Evolutionary conservation across 1,139 yeast genomes (phyloP).

Genomic region (Geotrichum citri-aurantii): DNA sequence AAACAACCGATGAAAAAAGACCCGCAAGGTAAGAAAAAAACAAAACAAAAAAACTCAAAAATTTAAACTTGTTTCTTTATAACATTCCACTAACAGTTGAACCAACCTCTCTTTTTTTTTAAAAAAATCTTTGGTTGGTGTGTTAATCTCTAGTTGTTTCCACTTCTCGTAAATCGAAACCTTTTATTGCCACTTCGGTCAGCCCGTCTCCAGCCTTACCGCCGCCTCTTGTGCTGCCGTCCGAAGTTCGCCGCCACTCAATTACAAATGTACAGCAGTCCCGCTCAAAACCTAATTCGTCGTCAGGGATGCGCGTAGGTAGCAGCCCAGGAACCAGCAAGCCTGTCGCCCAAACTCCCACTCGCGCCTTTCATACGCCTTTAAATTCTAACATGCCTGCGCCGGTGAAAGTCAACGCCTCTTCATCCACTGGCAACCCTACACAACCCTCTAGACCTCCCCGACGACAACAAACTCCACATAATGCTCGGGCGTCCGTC

Average conservation of each 20-base stretch:
- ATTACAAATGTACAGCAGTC: constrained; percentile 22
- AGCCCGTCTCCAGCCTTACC: constrained; percentile 15
- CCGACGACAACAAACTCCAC: constrained; percentile 8
- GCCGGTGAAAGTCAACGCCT: constrained; percentile 4
- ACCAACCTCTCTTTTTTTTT: neutral
- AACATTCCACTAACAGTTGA: neutral
- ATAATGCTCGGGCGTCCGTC: neutral
- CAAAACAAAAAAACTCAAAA: neutral
- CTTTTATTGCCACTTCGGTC: constrained; percentile 14
- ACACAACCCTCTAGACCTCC: constrained; percentile 12
- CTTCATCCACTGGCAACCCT: neutral
- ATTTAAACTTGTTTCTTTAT: neutral
- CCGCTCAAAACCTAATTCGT: constrained; percentile 19
- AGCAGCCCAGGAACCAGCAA: constrained; percentile 4
- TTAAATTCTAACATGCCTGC: constrained; percentile 11
- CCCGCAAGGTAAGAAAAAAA: neutral
- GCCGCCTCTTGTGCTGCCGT: constrained; percentile 29
- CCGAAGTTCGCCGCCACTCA: constrained; percentile 30
- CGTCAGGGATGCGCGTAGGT: constrained; percentile 10
- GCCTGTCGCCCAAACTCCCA: constrained; percentile 13
- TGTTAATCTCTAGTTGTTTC: neutral
- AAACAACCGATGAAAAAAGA: neutral
- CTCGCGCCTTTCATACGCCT: constrained; percentile 14
- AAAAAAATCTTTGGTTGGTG: neutral
- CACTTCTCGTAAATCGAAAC: neutral